phyloP scores from a whole-genome alignment of 345 rosid genomes.

The Moricandia moricandioides region DNA sequence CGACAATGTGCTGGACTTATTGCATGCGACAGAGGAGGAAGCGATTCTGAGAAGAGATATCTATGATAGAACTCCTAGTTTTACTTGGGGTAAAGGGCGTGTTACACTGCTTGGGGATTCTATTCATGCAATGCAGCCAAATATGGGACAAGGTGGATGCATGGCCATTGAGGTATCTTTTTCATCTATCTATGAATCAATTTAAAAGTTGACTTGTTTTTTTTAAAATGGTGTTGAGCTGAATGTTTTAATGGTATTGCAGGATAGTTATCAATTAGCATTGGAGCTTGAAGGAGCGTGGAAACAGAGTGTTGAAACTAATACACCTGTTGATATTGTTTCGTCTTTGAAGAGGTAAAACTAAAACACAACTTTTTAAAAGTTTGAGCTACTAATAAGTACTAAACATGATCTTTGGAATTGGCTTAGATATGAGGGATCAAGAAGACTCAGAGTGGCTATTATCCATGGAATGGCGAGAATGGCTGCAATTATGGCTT shows the following conservation, averaged over 20 bases:
- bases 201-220: neutral
- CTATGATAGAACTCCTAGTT: slow-evolving; percentile 65
- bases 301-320: slow-evolving; percentile 53
- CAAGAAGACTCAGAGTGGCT: slow-evolving; percentile 78
- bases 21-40: slow-evolving; percentile 74
- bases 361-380: neutral
- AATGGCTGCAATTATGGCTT: slow-evolving; percentile 93
- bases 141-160: slow-evolving; percentile 95
- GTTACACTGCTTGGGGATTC: slow-evolving; percentile 95
- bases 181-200: neutral
- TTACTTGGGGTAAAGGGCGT: slow-evolving; percentile 88
- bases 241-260: slow-evolving; percentile 22
- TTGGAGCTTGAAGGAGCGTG: slow-evolving; percentile 78
- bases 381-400: neutral
- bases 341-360: slow-evolving; percentile 69
- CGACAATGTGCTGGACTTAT: slow-evolving; percentile 75
- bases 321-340: slow-evolving; percentile 54
- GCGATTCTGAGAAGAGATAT: slow-evolving; percentile 86
- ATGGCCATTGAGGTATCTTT: slow-evolving; percentile 91
- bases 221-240: neutral
- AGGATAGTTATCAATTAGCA: slow-evolving; percentile 89
- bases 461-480: slow-evolving; percentile 90
- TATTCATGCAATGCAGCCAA: slow-evolving; percentile 95
- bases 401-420: neutral
- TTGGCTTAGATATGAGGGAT: slow-evolving; percentile 60